A percentile compares a stretch with the other conserved stretches of the same genome.
These are phyloP conservation scores for Alternaria sp. DNA, from an alignment of 2,329 filamentous ascomycete genomes.

Conservation along the genomic window DNA sequence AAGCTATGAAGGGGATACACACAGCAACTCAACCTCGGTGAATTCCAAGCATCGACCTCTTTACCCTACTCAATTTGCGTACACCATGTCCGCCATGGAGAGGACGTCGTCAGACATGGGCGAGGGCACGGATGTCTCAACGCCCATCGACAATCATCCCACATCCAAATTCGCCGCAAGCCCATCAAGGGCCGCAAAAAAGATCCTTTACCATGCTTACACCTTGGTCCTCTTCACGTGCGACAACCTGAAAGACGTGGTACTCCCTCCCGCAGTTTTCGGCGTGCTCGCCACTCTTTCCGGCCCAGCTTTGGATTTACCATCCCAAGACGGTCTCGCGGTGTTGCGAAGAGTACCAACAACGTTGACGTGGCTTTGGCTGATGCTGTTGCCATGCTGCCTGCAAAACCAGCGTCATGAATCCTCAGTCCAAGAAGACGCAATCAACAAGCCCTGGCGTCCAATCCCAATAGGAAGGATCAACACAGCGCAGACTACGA, in stretches of 20 bases:
- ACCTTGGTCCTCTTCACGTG: conserved; percentile 11
- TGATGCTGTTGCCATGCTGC: conserved; percentile 49
- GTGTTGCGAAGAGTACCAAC: conserved; percentile 8
- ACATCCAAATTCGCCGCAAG: neutral
- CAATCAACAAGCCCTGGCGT: conserved; percentile 52
- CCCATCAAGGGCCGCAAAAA: neutral
- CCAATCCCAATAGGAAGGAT: conserved; percentile 37
- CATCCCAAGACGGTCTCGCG: neutral
- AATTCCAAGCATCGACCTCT: neutral
- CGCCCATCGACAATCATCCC: neutral
- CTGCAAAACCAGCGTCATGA: conserved; percentile 49
- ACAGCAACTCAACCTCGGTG: neutral
- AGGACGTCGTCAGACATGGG: neutral
- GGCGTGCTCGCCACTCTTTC: conserved; percentile 15
- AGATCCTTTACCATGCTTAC: neutral
- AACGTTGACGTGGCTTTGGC: conserved; percentile 35
- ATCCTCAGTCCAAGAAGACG: conserved; percentile 47
- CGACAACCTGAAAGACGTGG: conserved; percentile 14
- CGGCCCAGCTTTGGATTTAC: conserved; percentile 12
- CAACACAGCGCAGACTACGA: conserved; percentile 18
- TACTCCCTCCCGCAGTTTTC: conserved; percentile 20
- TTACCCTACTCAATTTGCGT: neutral
- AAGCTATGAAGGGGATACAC: too few relatives aligned
- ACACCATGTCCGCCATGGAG: neutral
- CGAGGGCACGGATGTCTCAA: neutral